Conservation (phyloP, 768 basidiomycete genomes). For the Coprinopsis cinerea region DNA sequence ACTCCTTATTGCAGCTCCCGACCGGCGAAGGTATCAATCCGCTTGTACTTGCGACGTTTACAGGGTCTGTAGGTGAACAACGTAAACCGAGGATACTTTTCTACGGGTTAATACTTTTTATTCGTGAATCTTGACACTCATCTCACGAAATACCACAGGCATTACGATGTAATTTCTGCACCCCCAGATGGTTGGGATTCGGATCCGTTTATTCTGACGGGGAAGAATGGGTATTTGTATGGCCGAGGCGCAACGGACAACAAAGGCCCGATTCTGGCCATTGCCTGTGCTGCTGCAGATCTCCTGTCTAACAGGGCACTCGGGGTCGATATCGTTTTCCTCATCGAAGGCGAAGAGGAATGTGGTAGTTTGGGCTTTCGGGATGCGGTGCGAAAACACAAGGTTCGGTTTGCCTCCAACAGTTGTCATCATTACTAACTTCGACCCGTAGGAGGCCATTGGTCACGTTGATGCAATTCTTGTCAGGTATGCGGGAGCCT, state of each 20-base stretch:
- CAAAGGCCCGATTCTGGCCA: conserved; percentile 91
- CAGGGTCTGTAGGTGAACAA: conserved; percentile 53
- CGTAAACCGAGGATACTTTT: conserved; percentile 75
- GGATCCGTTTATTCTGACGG: conserved; percentile 77
- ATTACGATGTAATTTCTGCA: conserved; percentile 95
- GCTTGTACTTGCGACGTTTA: conserved; percentile 84
- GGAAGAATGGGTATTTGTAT: conserved; percentile 84
- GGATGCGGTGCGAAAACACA: conserved; percentile 68
- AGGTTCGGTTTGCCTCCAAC: no score
- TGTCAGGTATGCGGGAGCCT: conserved; percentile 60
- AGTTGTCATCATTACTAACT: no score
- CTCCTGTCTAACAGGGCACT: conserved; percentile 67
- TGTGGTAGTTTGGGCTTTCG: conserved; percentile 85
- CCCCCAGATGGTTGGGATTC: conserved; percentile 69
- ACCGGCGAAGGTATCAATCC: conserved; percentile 77
- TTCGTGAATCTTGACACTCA: neutral
- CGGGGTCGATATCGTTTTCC: conserved; percentile 80
- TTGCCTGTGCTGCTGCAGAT: conserved; percentile 84
- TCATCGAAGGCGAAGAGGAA: conserved; percentile 97
- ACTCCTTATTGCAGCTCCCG: conserved; percentile 57
- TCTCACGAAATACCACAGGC: conserved; percentile 36
- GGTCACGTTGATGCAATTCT: conserved; percentile 87
- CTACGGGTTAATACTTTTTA: conserved; percentile 72
- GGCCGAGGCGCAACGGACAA: conserved; percentile 92
- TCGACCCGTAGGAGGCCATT: conserved; percentile 70